These are phyloP conservation scores for Ceratocystis cacaofunesta DNA, from an alignment of 2,329 filamentous ascomycete species.

Conservation along the genomic window DNA sequence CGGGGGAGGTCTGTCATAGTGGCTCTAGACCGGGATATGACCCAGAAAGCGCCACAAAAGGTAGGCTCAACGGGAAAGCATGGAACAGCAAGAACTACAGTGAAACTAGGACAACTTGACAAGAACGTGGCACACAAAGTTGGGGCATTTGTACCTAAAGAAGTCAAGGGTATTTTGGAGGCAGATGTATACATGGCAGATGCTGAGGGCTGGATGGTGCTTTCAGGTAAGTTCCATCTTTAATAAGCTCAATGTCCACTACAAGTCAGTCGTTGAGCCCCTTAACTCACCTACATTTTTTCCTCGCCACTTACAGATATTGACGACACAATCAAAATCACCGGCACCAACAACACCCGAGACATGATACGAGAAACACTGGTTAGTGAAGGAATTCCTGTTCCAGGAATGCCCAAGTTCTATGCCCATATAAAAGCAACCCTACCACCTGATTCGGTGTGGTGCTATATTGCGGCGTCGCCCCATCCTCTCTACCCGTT, in stretches of 20 bases:
- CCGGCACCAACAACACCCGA: slow-evolving; percentile 61
- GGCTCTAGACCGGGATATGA: background rate
- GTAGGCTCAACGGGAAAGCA: slow-evolving; percentile 58
- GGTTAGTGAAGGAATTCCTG: slow-evolving; percentile 53
- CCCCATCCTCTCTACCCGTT: slow-evolving; percentile 92
- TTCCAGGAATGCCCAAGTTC: slow-evolving; percentile 70
- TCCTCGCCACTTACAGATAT: slow-evolving; percentile 43
- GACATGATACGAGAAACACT: slow-evolving; percentile 79
- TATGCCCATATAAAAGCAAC: slow-evolving; percentile 50
- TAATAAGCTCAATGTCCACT: background rate
- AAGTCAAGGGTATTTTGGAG: slow-evolving; percentile 39
- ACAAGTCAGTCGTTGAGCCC: too few species aligned
- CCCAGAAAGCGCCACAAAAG: slow-evolving; percentile 23
- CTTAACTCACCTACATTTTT: slow-evolving; percentile 17
- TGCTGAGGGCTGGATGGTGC: slow-evolving; percentile 66
- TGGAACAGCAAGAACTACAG: slow-evolving; percentile 53
- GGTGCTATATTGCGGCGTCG: slow-evolving; percentile 87
- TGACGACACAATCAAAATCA: slow-evolving; percentile 92
- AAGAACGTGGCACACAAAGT: slow-evolving; percentile 33
- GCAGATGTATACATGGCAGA: slow-evolving; percentile 62
- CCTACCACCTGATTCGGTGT: slow-evolving; percentile 48
- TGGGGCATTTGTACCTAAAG: slow-evolving; percentile 36
- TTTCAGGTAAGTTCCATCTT: slow-evolving; percentile 42
- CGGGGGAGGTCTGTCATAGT: slow-evolving; percentile 46
- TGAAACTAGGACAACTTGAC: slow-evolving; percentile 34